These are phyloP conservation scores for Sporisorium scitamineum DNA, from an alignment of 1,284 basidiomycete genomes.

Conservation along the genomic window DNA sequence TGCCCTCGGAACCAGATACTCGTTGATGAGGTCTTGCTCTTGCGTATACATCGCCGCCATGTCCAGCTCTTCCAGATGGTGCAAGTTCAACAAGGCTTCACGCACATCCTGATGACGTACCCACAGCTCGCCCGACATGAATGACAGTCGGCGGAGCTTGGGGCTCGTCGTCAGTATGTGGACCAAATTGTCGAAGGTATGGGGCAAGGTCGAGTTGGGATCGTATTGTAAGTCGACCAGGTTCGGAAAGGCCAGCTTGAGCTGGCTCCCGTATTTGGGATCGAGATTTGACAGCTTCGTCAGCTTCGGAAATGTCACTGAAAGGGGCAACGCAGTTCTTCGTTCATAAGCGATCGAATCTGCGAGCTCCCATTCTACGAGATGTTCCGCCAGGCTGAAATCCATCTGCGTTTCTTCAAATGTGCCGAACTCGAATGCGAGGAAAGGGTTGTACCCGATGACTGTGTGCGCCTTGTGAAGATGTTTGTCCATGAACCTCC, in stretches of 20 bases:
- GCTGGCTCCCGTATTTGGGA: background rate
- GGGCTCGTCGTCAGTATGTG: slow-evolving; percentile 1
- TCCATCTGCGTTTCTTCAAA: background rate
- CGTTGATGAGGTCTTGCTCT: background rate
- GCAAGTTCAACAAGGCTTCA: slow-evolving; percentile 3
- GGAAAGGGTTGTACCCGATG: background rate
- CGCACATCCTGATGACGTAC: background rate
- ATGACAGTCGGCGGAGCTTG: background rate
- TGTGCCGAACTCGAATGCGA: background rate
- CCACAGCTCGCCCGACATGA: background rate
- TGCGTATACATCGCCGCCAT: background rate
- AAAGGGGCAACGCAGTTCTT: no score
- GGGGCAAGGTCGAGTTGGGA: background rate
- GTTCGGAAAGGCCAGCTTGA: background rate
- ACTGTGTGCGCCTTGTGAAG: background rate
- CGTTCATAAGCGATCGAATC: no score
- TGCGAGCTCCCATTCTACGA: background rate
- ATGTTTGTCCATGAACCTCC: background rate
- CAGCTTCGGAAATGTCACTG: background rate
- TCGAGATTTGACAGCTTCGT: background rate
- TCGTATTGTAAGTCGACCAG: background rate
- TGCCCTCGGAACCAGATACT: background rate
- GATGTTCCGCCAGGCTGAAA: background rate
- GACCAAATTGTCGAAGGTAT: background rate
- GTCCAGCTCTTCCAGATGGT: background rate